Evolutionary conservation across 2,329 filamentous ascomycete species (phyloP).

Genomic region (Albifimbria verrucaria): DNA sequence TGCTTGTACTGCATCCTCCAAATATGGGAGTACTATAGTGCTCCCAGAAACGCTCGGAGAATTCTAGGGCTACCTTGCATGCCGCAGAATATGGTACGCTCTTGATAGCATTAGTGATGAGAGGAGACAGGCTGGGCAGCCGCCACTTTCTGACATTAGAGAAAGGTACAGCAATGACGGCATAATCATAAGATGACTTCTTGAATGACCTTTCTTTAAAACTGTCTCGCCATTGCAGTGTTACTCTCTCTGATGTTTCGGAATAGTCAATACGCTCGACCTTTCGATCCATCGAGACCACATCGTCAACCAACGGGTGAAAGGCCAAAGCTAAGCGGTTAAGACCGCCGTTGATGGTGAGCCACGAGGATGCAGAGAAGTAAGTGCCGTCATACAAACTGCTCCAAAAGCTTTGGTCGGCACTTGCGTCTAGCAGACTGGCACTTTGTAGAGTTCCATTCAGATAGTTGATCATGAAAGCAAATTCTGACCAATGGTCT

Average conservation of each 20-base stretch:
- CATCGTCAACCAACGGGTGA: constrained; percentile 55
- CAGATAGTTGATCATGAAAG: constrained; percentile 58
- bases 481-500: constrained; percentile 63
- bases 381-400: constrained; percentile 54
- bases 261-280: constrained; percentile 54
- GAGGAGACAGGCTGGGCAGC: constrained; percentile 42
- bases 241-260: constrained; percentile 46
- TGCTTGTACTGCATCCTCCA: constrained; percentile 56
- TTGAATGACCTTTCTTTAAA: constrained; percentile 31
- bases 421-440: constrained; percentile 36
- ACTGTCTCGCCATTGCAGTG: constrained; percentile 52
- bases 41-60: constrained; percentile 61
- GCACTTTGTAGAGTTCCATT: constrained; percentile 51
- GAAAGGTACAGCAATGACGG: constrained; percentile 63
- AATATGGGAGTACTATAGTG: constrained; percentile 51
- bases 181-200: constrained; percentile 60
- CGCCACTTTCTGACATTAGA: constrained; percentile 61
- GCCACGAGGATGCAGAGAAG: constrained; percentile 57
- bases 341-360: constrained; percentile 55
- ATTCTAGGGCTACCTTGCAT: constrained; percentile 65
- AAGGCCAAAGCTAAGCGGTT: constrained; percentile 49
- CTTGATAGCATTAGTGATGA: constrained; percentile 44
- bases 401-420: constrained; percentile 43
- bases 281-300: constrained; percentile 52
- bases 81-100: constrained; percentile 40